Conservation (phyloP, 2,329 filamentous ascomycete species). For the Colletotrichum sublineola region DNA sequence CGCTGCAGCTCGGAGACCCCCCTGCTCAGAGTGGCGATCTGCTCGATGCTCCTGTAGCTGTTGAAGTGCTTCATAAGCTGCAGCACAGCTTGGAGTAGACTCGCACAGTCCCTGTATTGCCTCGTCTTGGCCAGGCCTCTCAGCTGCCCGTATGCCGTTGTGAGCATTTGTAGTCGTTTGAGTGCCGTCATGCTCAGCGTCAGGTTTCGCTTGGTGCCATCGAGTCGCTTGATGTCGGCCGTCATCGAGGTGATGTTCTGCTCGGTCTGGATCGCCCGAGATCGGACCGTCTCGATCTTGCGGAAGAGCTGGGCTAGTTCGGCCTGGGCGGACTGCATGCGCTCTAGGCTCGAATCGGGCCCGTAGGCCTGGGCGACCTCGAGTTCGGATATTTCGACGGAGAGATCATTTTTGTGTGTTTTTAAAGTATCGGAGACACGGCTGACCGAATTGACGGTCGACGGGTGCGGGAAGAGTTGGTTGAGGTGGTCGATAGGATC, state of each 20-base stretch:
- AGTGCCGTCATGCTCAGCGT: conserved; percentile 98
- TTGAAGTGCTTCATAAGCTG: conserved; percentile 99
- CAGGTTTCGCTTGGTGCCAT: conserved; percentile 96
- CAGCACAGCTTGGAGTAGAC: conserved; percentile 92
- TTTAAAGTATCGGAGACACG: conserved; percentile 81
- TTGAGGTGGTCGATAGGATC: conserved; percentile 95
- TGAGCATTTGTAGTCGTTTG: conserved; percentile 98
- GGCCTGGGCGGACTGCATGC: conserved; percentile 90
- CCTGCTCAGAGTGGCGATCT: conserved; percentile 92
- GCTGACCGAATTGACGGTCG: conserved; percentile 82
- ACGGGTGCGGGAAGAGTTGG: conserved; percentile 90
- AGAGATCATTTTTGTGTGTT: conserved; percentile 84
- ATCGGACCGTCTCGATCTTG: conserved; percentile 94
- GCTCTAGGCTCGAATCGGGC: conserved; percentile 87
- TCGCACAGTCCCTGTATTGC: conserved; percentile 95
- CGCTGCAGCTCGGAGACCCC: conserved; percentile 95
- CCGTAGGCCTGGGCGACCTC: conserved; percentile 85
- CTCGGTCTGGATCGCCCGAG: conserved; percentile 91
- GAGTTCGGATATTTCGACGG: conserved; percentile 80
- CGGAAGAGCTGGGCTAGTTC: conserved; percentile 92
- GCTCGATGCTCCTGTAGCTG: conserved; percentile 96
- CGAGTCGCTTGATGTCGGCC: conserved; percentile 96
- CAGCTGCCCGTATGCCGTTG: conserved; percentile 98
- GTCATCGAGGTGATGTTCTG: conserved; percentile 98
- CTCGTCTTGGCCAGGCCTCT: conserved; percentile 84